These are phyloP conservation scores for Debaryomyces singareniensis DNA, from an alignment of 1,139 yeast species.

Conservation along the genomic window DNA sequence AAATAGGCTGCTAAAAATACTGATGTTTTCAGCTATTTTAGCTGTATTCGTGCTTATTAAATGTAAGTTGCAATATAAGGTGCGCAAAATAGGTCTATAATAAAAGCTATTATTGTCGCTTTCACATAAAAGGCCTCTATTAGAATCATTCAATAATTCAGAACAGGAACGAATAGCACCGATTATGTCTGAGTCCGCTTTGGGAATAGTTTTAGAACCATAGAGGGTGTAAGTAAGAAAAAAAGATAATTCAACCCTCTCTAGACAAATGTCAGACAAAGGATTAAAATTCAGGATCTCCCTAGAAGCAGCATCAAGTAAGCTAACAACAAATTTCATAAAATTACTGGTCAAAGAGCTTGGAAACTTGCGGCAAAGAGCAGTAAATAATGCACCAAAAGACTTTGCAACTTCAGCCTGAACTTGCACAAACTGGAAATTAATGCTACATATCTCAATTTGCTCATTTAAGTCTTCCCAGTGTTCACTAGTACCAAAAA, in stretches of 20 bases:
- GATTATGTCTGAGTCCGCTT: slow-evolving; percentile 22
- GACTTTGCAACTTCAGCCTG: slow-evolving; percentile 69
- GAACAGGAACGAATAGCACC: slow-evolving; percentile 35
- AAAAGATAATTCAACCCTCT: slow-evolving; percentile 66
- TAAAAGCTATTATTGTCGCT: slow-evolving; percentile 33
- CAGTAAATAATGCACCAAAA: slow-evolving; percentile 71
- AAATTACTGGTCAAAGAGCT: slow-evolving; percentile 29
- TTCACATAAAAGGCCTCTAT: slow-evolving; percentile 38
- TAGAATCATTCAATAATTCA: slow-evolving; percentile 38
- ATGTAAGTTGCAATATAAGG: slow-evolving; percentile 43
- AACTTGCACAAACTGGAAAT: slow-evolving; percentile 58
- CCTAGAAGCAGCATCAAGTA: slow-evolving; percentile 46
- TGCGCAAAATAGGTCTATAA: slow-evolving; percentile 58
- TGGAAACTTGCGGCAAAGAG: slow-evolving; percentile 44
- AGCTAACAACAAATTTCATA: slow-evolving; percentile 38
- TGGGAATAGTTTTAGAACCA: slow-evolving; percentile 14
- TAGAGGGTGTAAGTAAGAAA: slow-evolving; percentile 50
- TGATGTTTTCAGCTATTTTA: slow-evolving; percentile 42
- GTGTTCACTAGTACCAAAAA: slow-evolving; percentile 37
- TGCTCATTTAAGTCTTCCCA: slow-evolving; percentile 51
- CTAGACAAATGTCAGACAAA: slow-evolving; percentile 49
- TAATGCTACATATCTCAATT: slow-evolving; percentile 55
- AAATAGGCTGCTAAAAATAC: slow-evolving; percentile 50
- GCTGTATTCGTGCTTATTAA: slow-evolving; percentile 35
- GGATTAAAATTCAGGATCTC: slow-evolving; percentile 48